Evolutionary conservation across 2,329 filamentous ascomycete species (phyloP).

Genomic region (Trichoderma cornu-damae): DNA sequence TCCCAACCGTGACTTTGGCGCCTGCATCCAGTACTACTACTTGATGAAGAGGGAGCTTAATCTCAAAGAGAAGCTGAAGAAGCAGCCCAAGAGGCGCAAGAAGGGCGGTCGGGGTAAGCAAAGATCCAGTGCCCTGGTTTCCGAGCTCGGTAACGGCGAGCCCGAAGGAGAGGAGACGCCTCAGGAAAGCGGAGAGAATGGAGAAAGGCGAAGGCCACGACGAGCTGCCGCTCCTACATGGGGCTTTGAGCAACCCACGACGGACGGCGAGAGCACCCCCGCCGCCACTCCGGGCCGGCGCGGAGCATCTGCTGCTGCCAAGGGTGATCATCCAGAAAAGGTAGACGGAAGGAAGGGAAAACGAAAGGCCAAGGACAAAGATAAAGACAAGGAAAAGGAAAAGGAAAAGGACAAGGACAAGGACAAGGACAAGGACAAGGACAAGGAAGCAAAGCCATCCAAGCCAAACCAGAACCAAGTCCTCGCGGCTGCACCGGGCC

Average conservation of each 20-base stretch:
- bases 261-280: slow-evolving; percentile 58
- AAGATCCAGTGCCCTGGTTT: slow-evolving; percentile 59
- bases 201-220: slow-evolving; percentile 56
- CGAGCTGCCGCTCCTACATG: slow-evolving; percentile 67
- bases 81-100: slow-evolving; percentile 55
- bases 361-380: slow-evolving; percentile 40
- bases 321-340: slow-evolving; percentile 45
- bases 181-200: slow-evolving; percentile 54
- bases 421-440: slow-evolving; percentile 15
- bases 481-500: slow-evolving; percentile 43
- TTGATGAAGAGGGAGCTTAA: slow-evolving; percentile 69
- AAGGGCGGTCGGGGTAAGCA: slow-evolving; percentile 54
- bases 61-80: slow-evolving; percentile 70
- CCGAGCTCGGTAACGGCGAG: slow-evolving; percentile 58
- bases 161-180: slow-evolving; percentile 49
- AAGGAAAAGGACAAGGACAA: slow-evolving; percentile 21
- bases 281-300: slow-evolving; percentile 54
- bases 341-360: slow-evolving; percentile 36
- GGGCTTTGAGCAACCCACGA: slow-evolving; percentile 54
- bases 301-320: slow-evolving; percentile 36
- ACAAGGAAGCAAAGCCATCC: slow-evolving; percentile 31
- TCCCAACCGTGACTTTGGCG: slow-evolving; percentile 64
- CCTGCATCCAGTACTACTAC: slow-evolving; percentile 84
- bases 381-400: slow-evolving; percentile 24
- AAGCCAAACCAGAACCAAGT: slow-evolving; percentile 41